Percentiles rank a stretch among this genome's conserved stretches.
phyloP scores from a whole-genome alignment of 1,284 basidiomycete genomes.

The Neolentinus lepideus region DNA sequence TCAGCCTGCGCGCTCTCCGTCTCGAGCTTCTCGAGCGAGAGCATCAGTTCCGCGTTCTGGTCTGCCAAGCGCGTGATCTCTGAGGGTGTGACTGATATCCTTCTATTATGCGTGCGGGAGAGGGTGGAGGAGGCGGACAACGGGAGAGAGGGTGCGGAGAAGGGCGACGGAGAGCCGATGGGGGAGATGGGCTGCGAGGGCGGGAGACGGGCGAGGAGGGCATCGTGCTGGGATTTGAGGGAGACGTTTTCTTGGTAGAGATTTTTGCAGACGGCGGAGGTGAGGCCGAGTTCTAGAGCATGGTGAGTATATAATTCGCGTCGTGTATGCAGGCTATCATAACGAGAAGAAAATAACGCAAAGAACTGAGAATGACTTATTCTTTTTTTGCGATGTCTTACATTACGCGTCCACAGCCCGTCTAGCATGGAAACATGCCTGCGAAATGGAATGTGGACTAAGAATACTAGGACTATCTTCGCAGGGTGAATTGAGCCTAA shows the following conservation, averaged over 20 bases:
- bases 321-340: constrained; percentile 2
- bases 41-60: constrained; percentile 74
- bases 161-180: constrained; percentile 14
- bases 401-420: no score
- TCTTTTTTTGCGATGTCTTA: neutral
- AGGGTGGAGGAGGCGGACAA: constrained; percentile 18
- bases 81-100: constrained; percentile 58
- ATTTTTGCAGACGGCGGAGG: constrained; percentile 60
- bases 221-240: constrained; percentile 63
- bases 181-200: constrained; percentile 17
- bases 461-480: no score
- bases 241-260: constrained; percentile 63
- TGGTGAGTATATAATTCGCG: constrained; percentile 6
- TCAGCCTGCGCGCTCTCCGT: constrained; percentile 61
- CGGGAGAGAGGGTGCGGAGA: constrained; percentile 23
- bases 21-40: constrained; percentile 70
- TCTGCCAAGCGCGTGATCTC: constrained; percentile 68
- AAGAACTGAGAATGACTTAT: neutral
- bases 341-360: neutral
- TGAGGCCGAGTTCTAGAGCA: constrained; percentile 53
- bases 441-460: no score
- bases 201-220: constrained; percentile 56
- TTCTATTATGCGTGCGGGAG: constrained; percentile 33
- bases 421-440: no score
- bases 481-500: no score